These are phyloP conservation scores for Quercus cerris DNA, from an alignment of 306 rosid genomes.

Conservation along the genomic window DNA sequence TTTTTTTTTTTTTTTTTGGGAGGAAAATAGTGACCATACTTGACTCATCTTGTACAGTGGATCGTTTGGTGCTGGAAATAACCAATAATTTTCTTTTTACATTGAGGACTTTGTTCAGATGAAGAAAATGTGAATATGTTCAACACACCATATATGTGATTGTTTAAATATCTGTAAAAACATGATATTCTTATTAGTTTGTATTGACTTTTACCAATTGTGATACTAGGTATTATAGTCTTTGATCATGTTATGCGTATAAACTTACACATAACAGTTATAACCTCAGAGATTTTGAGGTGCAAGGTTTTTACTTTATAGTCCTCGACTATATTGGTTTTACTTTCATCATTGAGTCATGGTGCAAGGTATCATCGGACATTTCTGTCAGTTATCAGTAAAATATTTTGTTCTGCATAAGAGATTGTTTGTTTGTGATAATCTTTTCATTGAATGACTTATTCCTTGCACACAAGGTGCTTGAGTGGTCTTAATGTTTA, in stretches of 20 bases:
- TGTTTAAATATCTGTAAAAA: background rate
- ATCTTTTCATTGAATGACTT: background rate
- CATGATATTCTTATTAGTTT: background rate
- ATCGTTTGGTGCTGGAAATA: slow-evolving; percentile 63
- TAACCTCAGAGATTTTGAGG: too few species aligned
- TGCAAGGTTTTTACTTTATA: too few species aligned
- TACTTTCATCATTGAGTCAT: slow-evolving; percentile 80
- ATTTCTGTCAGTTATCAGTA: background rate
- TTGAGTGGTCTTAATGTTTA: background rate
- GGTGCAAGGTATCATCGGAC: slow-evolving; percentile 73
- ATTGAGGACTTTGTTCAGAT: too few species aligned
- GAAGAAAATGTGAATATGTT: background rate
- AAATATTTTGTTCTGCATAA: background rate
- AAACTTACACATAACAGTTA: background rate
- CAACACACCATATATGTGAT: background rate
- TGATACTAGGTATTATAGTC: background rate
- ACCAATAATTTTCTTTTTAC: slow-evolving; percentile 24
- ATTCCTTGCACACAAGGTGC: background rate
- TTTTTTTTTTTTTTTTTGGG: too few species aligned
- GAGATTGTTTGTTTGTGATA: background rate
- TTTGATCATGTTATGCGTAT: background rate
- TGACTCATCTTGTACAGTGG: slow-evolving; percentile 79
- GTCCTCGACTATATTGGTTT: slow-evolving; percentile 37
- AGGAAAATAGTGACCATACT: slow-evolving; percentile 14
- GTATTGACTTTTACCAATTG: background rate